Percentiles rank a stretch among this genome's conserved stretches.
Evolutionary conservation across 345 rosid species (phyloP).

Genomic region (Lepidium didymum): DNA sequence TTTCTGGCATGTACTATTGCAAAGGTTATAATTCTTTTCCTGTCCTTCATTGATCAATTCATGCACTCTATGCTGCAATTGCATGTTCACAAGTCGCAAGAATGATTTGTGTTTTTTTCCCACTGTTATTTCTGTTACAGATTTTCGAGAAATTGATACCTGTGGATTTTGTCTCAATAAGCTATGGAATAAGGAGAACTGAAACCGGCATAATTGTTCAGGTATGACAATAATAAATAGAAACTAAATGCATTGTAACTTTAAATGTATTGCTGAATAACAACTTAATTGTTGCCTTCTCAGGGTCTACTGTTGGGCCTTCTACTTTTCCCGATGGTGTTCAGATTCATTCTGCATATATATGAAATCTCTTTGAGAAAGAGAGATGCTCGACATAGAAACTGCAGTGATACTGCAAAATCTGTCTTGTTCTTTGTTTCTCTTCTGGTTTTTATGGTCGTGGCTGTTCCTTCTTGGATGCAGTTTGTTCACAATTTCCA

Average conservation of each 20-base stretch:
- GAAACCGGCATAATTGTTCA: conserved; percentile 75
- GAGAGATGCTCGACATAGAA: conserved; percentile 25
- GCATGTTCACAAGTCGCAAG: neutral
- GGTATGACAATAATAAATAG: conserved; percentile 32
- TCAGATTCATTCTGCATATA: conserved; percentile 40
- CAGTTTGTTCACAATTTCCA: conserved; percentile 68
- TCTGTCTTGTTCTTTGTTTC: conserved; percentile 53
- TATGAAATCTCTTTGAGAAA: conserved; percentile 22
- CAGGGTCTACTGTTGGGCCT: conserved; percentile 85
- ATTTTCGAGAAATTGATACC: conserved; percentile 36
- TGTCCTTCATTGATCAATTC: neutral
- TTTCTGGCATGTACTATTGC: conserved; percentile 62
- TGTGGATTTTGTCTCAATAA: conserved; percentile 37
- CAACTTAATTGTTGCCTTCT: neutral
- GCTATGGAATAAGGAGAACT: conserved; percentile 58
- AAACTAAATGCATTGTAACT: neutral
- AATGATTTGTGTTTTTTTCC: neutral
- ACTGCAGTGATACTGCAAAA: conserved; percentile 34
- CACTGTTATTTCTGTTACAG: conserved; percentile 29
- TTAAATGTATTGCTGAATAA: conserved; percentile 2
- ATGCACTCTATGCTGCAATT: neutral
- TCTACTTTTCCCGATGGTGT: conserved; percentile 57
- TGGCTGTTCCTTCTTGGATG: conserved; percentile 76
- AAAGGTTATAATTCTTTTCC: conserved; percentile 41
- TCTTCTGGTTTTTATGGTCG: conserved; percentile 38